Evolutionary conservation across 768 basidiomycete genomes (phyloP).

Genomic region (Russula brevipes): DNA sequence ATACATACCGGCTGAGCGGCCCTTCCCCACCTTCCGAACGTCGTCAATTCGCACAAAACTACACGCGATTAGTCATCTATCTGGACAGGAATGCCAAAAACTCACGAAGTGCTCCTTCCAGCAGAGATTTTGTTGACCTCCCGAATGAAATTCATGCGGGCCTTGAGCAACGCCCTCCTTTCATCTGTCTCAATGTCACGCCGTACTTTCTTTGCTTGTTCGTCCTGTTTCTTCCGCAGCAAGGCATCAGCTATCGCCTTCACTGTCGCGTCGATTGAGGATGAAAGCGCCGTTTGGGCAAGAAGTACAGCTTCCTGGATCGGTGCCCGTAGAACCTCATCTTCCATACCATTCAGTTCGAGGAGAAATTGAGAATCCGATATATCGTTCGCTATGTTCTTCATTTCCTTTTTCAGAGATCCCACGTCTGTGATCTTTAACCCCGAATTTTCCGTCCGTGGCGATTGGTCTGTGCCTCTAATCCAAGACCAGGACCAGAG

Average conservation of each 20-base stretch:
- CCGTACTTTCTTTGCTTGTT: neutral
- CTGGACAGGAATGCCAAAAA: neutral
- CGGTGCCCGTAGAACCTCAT: neutral
- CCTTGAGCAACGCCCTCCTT: neutral
- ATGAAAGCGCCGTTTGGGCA: conserved; percentile 1
- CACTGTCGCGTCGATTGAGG: too few relatives aligned
- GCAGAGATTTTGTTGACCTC: neutral
- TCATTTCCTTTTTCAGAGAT: conserved; percentile 3
- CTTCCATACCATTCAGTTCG: neutral
- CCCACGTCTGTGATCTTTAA: neutral
- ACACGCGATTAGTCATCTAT: neutral
- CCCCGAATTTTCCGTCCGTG: too few relatives aligned
- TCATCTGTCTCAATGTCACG: neutral
- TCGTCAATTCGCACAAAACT: neutral
- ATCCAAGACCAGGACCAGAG: neutral
- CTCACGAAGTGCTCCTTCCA: conserved; percentile 1
- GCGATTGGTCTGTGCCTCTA: too few relatives aligned
- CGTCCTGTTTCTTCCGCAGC: conserved; percentile 5
- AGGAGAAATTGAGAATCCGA: conserved; percentile 11
- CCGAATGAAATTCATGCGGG: neutral
- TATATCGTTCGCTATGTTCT: neutral
- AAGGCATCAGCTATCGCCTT: neutral
- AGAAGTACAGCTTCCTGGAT: neutral
- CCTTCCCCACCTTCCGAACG: neutral
- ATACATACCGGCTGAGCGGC: neutral